These are phyloP conservation scores for Coemansia furcata DNA, from an alignment of 192 early-diverging fungal species.

Conservation along the genomic window DNA sequence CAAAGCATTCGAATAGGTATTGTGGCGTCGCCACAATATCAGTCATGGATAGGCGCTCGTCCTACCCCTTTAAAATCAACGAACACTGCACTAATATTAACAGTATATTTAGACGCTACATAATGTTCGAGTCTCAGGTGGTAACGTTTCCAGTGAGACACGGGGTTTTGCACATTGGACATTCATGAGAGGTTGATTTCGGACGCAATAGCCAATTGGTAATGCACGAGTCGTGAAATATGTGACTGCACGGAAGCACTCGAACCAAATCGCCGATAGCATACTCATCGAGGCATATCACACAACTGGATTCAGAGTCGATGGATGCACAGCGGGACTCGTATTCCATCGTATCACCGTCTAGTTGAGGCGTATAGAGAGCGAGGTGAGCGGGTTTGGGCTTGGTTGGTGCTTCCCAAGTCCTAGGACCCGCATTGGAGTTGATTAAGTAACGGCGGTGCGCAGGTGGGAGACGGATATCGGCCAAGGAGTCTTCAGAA, in stretches of 20 bases:
- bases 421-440: background rate
- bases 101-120: background rate
- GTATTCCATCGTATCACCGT: background rate
- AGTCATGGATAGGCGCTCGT: background rate
- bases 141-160: conserved; percentile 31
- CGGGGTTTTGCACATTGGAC: conserved; percentile 44
- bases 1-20: background rate
- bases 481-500: conserved; percentile 16
- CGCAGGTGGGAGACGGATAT: conserved; percentile 24
- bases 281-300: conserved; percentile 69
- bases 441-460: conserved; percentile 26
- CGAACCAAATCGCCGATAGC: conserved; percentile 55
- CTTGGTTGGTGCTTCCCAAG: background rate
- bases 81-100: background rate
- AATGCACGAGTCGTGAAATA: conserved; percentile 65
- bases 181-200: conserved; percentile 39
- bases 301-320: conserved; percentile 48
- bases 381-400: conserved; percentile 1
- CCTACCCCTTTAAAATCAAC: background rate
- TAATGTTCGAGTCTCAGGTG: conserved; percentile 19
- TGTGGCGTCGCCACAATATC: background rate
- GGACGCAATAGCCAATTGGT: conserved; percentile 44
- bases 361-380: background rate
- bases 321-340: background rate
- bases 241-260: conserved; percentile 62